phyloP scores from a whole-genome alignment of 345 rosid species.

The Linum trigynum region DNA sequence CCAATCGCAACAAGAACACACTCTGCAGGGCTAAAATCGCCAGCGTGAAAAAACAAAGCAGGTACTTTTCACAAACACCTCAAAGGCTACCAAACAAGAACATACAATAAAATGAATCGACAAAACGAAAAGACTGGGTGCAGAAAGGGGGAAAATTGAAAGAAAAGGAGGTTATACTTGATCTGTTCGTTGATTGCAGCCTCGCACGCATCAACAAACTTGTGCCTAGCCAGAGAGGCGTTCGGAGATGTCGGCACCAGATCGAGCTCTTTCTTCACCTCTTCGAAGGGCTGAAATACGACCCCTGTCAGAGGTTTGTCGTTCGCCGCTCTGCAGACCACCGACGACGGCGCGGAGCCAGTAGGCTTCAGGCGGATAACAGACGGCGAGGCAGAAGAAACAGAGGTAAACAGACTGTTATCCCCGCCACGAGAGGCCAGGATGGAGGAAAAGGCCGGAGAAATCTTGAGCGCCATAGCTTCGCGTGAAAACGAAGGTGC shows the following conservation, averaged over 20 bases:
- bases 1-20: not conserved
- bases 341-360: conserved; percentile 19
- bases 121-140: not conserved
- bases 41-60: not conserved
- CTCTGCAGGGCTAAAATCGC: no score
- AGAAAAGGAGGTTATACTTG: conserved; percentile 38
- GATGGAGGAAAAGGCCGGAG: conserved; percentile 28
- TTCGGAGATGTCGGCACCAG: conserved; percentile 40
- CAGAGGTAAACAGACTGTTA: conserved; percentile 13
- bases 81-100: not conserved
- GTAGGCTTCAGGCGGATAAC: conserved; percentile 4
- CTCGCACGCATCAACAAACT: conserved; percentile 37
- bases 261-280: conserved; percentile 51
- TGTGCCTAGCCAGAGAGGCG: conserved; percentile 64
- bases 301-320: conserved; percentile 42
- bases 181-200: conserved; percentile 71
- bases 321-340: conserved; percentile 7
- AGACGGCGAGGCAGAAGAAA: conserved; percentile 1
- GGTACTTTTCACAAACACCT: no score
- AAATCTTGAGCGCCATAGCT: conserved; percentile 39
- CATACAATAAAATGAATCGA: no score
- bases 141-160: not conserved
- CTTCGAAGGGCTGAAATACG: conserved; percentile 66
- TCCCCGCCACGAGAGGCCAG: conserved; percentile 20
- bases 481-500: not conserved